Conservation (phyloP, 805 yeast genomes). For the Yarrowia porcina region DNA sequence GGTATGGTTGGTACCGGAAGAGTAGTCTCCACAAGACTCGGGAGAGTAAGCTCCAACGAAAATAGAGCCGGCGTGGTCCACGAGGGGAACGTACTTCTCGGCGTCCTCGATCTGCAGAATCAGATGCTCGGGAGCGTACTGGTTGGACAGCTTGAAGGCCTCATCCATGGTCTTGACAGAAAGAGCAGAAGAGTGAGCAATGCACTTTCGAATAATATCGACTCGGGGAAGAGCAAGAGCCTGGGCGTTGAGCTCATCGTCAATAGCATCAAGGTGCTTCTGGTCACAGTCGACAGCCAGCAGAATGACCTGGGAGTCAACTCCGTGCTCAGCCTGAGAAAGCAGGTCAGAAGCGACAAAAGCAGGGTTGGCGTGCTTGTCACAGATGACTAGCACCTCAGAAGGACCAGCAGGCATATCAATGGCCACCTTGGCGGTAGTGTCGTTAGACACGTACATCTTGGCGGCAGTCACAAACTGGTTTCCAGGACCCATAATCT, state of each 20-base stretch:
- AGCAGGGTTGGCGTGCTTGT: slow-evolving; percentile 81
- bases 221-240: slow-evolving; percentile 84
- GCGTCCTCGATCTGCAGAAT: slow-evolving; percentile 88
- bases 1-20: slow-evolving; percentile 97
- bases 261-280: slow-evolving; percentile 62
- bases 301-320: slow-evolving; percentile 94
- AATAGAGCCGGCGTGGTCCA: slow-evolving; percentile 92
- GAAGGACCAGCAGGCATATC: slow-evolving; percentile 99
- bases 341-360: slow-evolving; percentile 95
- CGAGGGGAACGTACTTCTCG: slow-evolving; percentile 60
- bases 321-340: slow-evolving; percentile 98
- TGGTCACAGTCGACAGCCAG: slow-evolving; percentile 71
- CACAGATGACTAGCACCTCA: slow-evolving; percentile 93
- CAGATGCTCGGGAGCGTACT: slow-evolving; percentile 97
- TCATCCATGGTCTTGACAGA: slow-evolving; percentile 65
- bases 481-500: slow-evolving; percentile 97
- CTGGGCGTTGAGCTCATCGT: slow-evolving; percentile 79
- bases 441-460: slow-evolving; percentile 94
- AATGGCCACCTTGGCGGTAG: slow-evolving; percentile 89
- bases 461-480: slow-evolving; percentile 99
- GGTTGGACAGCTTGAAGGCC: slow-evolving; percentile 83
- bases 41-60: slow-evolving; percentile 97
- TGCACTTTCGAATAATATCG: slow-evolving; percentile 87
- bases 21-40: slow-evolving; percentile 97
- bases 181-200: slow-evolving; percentile 84